A percentile compares a stretch with the other conserved stretches of the same genome.
Evolutionary conservation across 768 basidiomycete genomes (phyloP).

Genomic region (Leccinum arenicola): DNA sequence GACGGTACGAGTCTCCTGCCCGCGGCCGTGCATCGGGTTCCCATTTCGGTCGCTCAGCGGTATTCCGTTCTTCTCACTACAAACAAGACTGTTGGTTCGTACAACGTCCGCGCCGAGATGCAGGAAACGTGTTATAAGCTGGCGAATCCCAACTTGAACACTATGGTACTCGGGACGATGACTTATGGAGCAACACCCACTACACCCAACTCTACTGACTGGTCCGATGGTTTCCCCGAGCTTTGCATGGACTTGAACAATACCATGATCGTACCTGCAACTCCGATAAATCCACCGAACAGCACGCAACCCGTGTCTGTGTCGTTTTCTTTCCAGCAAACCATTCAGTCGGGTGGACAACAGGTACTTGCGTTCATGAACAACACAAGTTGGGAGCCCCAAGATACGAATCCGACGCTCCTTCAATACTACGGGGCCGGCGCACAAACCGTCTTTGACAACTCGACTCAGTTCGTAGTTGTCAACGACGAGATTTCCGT

Average conservation of each 20-base stretch:
- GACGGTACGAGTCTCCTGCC: slow-evolving; percentile 45
- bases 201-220: slow-evolving; percentile 25
- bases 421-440: slow-evolving; percentile 26
- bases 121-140: slow-evolving; percentile 33
- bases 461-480: slow-evolving; percentile 23
- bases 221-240: slow-evolving; percentile 25
- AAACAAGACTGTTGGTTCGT: slow-evolving; percentile 36
- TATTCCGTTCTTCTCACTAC: slow-evolving; percentile 47
- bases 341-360: slow-evolving; percentile 23
- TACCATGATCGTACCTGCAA: slow-evolving; percentile 29
- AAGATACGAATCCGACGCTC: slow-evolving; percentile 26
- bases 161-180: slow-evolving; percentile 28
- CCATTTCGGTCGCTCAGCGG: slow-evolving; percentile 46
- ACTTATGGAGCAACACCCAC: slow-evolving; percentile 26
- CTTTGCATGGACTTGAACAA: slow-evolving; percentile 27
- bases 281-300: slow-evolving; percentile 29
- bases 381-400: slow-evolving; percentile 26
- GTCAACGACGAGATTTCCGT: slow-evolving; percentile 26
- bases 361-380: slow-evolving; percentile 28
- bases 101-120: slow-evolving; percentile 38
- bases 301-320: slow-evolving; percentile 19
- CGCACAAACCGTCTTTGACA: slow-evolving; percentile 26
- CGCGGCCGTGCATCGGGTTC: slow-evolving; percentile 37
- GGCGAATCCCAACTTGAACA: slow-evolving; percentile 26
- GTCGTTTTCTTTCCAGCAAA: slow-evolving; percentile 26